Conservation (phyloP, 2,329 filamentous ascomycete genomes). For the Ceratocystis variospora region DNA sequence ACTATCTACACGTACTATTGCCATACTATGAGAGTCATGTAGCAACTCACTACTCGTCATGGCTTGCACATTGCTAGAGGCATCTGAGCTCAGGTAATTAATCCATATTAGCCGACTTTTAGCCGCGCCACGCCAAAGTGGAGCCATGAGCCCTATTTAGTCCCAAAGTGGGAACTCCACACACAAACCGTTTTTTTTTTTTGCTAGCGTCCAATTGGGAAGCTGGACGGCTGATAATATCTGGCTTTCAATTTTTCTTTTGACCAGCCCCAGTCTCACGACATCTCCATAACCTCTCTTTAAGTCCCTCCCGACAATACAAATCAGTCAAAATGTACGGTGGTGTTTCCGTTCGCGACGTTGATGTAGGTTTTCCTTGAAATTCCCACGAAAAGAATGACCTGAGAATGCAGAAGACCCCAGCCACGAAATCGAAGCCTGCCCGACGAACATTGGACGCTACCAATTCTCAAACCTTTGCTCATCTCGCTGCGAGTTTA, state of each 20-base stretch:
- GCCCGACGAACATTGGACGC: slow-evolving; percentile 4
- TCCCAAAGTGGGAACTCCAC: background rate
- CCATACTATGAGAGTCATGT: background rate
- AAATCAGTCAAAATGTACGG: slow-evolving; percentile 59
- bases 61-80: no score
- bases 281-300: slow-evolving; percentile 13
- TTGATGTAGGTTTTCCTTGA: slow-evolving; percentile 51
- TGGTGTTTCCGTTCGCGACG: slow-evolving; percentile 72
- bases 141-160: slow-evolving; percentile 14
- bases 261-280: slow-evolving; percentile 10
- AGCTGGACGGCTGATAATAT: slow-evolving; percentile 11
- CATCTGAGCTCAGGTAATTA: background rate
- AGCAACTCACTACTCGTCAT: no score
- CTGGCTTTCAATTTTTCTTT: slow-evolving; percentile 2
- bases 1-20: background rate
- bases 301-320: slow-evolving; percentile 22
- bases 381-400: slow-evolving; percentile 12
- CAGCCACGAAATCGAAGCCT: slow-evolving; percentile 5
- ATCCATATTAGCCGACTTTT: background rate
- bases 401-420: slow-evolving; percentile 19
- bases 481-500: background rate
- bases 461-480: background rate
- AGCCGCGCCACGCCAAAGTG: slow-evolving; percentile 6
- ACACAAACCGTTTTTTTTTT: slow-evolving; percentile 12
- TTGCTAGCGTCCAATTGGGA: background rate